phyloP scores from a whole-genome alignment of 306 rosid genomes.

The Vigna nakashimae region DNA sequence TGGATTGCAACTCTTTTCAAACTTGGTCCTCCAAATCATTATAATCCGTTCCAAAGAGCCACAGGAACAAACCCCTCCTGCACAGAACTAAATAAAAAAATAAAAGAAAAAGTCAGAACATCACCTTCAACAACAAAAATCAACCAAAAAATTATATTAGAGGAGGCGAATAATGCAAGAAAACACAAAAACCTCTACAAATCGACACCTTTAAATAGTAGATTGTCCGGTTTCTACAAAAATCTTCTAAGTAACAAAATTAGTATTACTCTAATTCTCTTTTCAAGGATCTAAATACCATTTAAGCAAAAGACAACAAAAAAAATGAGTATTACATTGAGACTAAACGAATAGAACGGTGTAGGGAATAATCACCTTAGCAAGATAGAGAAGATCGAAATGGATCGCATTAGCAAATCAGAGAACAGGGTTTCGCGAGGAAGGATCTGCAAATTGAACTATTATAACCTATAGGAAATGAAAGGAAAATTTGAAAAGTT shows the following conservation, averaged over 20 bases:
- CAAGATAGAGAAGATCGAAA: constrained; percentile 39
- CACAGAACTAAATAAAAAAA: constrained; percentile 10
- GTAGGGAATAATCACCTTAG: constrained; percentile 40
- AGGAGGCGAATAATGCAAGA: too few species aligned
- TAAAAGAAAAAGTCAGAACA: constrained; percentile 2
- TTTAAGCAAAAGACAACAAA: not conserved
- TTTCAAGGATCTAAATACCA: not conserved
- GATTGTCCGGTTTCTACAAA: not conserved
- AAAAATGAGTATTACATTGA: not conserved
- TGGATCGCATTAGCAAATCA: constrained; percentile 56
- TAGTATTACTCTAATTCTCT: not conserved
- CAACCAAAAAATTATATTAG: not conserved
- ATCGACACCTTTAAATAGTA: too few species aligned
- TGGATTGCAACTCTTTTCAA: constrained; percentile 42
- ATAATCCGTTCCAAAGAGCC: constrained; percentile 49
- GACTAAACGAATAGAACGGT: not conserved
- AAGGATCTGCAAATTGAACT: constrained; percentile 38
- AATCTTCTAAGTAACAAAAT: not conserved
- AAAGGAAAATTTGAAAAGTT: too few species aligned
- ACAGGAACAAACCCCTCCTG: constrained; percentile 49
- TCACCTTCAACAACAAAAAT: not conserved
- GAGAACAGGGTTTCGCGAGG: not conserved
- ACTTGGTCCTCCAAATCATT: constrained; percentile 52
- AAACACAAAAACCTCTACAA: too few species aligned
- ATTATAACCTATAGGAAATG: not conserved